These are phyloP conservation scores for Crithidia bombi DNA, from an alignment of 208 protist species.

Conservation along the genomic window DNA sequence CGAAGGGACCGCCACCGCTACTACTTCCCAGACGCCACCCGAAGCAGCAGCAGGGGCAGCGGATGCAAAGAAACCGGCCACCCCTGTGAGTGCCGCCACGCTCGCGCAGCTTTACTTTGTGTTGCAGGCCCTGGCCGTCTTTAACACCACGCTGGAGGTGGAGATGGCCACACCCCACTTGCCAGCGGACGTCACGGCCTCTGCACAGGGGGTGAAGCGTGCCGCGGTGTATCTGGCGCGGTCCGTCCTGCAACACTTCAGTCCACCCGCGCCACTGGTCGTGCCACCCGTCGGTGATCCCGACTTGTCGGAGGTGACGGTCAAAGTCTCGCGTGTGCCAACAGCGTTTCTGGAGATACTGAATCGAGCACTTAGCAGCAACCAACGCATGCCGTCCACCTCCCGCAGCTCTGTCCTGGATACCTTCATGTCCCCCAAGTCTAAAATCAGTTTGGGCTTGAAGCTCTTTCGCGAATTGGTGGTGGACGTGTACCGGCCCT, in stretches of 20 bases:
- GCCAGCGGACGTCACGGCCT: slow-evolving; percentile 3
- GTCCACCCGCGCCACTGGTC: slow-evolving; percentile 31
- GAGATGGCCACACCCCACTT: slow-evolving; percentile 41
- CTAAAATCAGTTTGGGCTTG: slow-evolving; percentile 64
- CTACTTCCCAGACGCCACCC: background rate
- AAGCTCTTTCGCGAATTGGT: slow-evolving; percentile 65
- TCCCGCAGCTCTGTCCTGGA: slow-evolving; percentile 56
- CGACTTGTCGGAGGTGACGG: slow-evolving; percentile 29
- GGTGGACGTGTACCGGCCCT: slow-evolving; percentile 69
- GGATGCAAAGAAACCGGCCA: too few species aligned
- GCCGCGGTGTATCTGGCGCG: slow-evolving; percentile 32
- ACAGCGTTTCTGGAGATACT: slow-evolving; percentile 63
- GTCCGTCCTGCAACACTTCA: slow-evolving; percentile 44
- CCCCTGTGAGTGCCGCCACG: background rate
- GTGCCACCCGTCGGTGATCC: slow-evolving; percentile 36
- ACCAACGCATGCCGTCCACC: slow-evolving; percentile 48
- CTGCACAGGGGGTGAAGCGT: slow-evolving; percentile 20
- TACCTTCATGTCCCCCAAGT: slow-evolving; percentile 59
- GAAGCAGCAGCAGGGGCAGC: background rate
- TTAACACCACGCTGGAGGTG: slow-evolving; percentile 43
- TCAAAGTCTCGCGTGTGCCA: slow-evolving; percentile 37
- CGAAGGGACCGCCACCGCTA: background rate
- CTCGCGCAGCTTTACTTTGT: slow-evolving; percentile 39
- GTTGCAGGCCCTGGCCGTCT: slow-evolving; percentile 43
- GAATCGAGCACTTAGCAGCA: slow-evolving; percentile 64